Conservation (phyloP, 495 filamentous ascomycete species). For the Podospora pseudoanserina region DNA sequence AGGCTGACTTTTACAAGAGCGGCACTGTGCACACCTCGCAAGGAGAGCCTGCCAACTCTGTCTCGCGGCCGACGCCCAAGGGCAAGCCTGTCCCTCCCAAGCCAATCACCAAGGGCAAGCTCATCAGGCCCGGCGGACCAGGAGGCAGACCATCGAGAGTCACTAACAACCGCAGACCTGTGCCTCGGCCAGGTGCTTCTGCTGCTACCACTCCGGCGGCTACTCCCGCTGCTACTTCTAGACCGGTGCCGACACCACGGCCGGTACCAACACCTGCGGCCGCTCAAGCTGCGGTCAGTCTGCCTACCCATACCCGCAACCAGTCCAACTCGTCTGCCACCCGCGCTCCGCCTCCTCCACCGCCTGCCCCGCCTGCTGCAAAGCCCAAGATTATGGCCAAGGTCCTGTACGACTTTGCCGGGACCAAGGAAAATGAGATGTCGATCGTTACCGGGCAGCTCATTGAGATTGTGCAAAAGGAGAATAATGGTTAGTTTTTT, state of each 20-base stretch:
- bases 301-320: conserved; percentile 46
- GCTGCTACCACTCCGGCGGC: conserved; percentile 14
- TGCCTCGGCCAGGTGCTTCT: conserved; percentile 37
- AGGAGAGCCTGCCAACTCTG: conserved; percentile 79
- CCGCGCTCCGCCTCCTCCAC: conserved; percentile 60
- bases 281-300: conserved; percentile 25
- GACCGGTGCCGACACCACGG: conserved; percentile 46
- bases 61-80: conserved; percentile 80
- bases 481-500: conserved; percentile 73
- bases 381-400: conserved; percentile 69
- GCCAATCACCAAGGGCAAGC: conserved; percentile 85
- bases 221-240: conserved; percentile 37
- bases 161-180: conserved; percentile 50
- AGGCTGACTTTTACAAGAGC: conserved; percentile 92
- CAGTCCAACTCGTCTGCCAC: conserved; percentile 47
- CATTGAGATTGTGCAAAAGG: conserved; percentile 82
- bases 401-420: conserved; percentile 84
- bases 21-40: conserved; percentile 79
- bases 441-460: conserved; percentile 72
- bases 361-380: conserved; percentile 67
- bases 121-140: conserved; percentile 86
- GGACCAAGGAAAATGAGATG: conserved; percentile 74
- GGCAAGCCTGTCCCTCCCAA: conserved; percentile 77
- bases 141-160: conserved; percentile 71
- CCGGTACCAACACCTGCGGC: conserved; percentile 42